Evolutionary conservation across 169 alveolate genomes (phyloP), one percentile per base, ranked within the genome.

Genomic region (Eimeria mitis): DNA sequence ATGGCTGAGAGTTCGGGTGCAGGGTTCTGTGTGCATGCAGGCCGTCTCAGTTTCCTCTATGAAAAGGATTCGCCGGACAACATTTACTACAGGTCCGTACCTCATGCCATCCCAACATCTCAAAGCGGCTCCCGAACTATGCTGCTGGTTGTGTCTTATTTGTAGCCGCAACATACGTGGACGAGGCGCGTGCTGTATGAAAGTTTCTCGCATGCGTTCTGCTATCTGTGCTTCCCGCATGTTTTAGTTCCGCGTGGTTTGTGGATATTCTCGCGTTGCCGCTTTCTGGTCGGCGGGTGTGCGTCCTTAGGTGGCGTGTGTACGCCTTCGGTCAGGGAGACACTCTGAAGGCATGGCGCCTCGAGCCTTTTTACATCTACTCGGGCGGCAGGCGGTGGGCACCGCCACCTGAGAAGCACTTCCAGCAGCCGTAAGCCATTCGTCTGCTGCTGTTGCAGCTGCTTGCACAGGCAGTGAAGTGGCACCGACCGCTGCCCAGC

Each of bases 371-470:
- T 90, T 94, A 47, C 78, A 96, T 96, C 68, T 96, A 70, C 79
- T 52, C 89, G 34, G 97, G 97, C 23, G 96, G 97, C 23, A 75
- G 95, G 54, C 63, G 73, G 61, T 96, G 97, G 97, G 59, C 37
- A 3, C 95, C 97, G 5, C 97, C 97, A 4, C 61, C 94, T 59
- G 94, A 89, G 59, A 73, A 89, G 31, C 42, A 68, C 65, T 91
- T 79, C 37, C 91, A 95, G 75, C 95, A 89, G 61, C 52, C 87
- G 95, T 89, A 25, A 76, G 95, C 31, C 16, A 5, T 59, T 71
- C 16, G 0, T n/a, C 14, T 14, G 81, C 95, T 19, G 37, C 54
- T 34, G 16, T 23, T 34, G 56, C 68, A 59, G 75, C 91, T 61
- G 78, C 91, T 42, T 47, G 73, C 31, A 40, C 42, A 49, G 79